Evolutionary conservation across 306 rosid species (phyloP), one percentile per base, ranked within the genome.

Genomic region (Quercus mongolica): DNA sequence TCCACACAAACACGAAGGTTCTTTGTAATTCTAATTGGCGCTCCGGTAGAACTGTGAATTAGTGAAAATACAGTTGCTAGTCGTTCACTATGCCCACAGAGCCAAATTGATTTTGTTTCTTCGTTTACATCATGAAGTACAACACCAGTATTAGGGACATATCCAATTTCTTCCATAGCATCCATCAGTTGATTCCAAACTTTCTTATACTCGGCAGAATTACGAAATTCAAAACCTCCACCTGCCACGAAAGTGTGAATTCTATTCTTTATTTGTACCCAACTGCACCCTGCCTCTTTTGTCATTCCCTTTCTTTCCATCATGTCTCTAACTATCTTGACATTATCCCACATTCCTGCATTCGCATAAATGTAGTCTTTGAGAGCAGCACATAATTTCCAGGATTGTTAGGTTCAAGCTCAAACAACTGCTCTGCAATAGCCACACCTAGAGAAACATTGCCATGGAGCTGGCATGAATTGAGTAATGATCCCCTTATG

Each of bases 331-430:
- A 90, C 86, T 75, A 69, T 83, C 68, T 86, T 90, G 52, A 84
- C 88, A n/a, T 54, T 74, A 8, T 85, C 82, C 90, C 91, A 87
- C 93, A 83, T 85, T 67, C 82, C 84, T 49, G 84, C 90, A 56
- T 83, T 84, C 30, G 90, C 91, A 76, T 89, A 89, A 54, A 87
- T 70, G 74, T 89, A 21, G 21, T 21, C 21, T 21, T 89, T n/a
- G 93, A 89, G 35, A 89, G 87, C 78, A 89, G 84, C 74, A 89
- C 91, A 75, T 85, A 89, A 69, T 89, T 89, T 49, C 91, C 90
- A 0, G 91, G 78, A 80, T 85, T 89, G 78, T 73, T 25, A 46
- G 88, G 91, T 78, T 90, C 93, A 14, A 84, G 77, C 55, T 83
- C 83, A 56, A 82, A 85, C 81, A 90, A 84, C 67, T 65, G 35